A percentile compares a stretch with the other conserved stretches of the same genome.
Evolutionary conservation across 495 filamentous ascomycete species (phyloP).

Genomic region (Penicillium atrosanguineum): DNA sequence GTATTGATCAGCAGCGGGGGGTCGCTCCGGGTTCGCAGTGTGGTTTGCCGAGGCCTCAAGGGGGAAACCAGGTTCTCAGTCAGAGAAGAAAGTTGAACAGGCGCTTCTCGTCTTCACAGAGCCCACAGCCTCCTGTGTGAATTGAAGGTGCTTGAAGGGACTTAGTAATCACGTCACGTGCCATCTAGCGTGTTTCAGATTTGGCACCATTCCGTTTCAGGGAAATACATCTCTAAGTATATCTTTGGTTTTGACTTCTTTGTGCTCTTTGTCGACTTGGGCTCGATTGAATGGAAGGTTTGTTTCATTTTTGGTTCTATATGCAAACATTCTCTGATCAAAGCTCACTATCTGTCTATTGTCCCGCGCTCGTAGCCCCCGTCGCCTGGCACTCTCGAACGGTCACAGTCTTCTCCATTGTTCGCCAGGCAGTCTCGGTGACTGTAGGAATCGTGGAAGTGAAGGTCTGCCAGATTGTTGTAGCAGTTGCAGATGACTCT

Average conservation of each 20-base stretch:
- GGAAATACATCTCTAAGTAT: neutral
- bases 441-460: slow-evolving; percentile 2
- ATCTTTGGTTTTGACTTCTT: neutral
- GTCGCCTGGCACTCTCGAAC: neutral
- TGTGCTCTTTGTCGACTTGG: neutral
- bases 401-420: slow-evolving; percentile 14
- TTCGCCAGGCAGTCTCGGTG: slow-evolving; percentile 23
- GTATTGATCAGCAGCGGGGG: slow-evolving; percentile 11
- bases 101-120: neutral
- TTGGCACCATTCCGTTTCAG: slow-evolving; percentile 14
- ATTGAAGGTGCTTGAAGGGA: slow-evolving; percentile 22
- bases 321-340: neutral
- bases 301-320: neutral
- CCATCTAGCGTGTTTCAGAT: slow-evolving; percentile 39
- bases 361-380: neutral
- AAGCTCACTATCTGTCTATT: neutral
- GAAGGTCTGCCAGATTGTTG: neutral
- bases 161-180: slow-evolving; percentile 24
- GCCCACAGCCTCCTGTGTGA: slow-evolving; percentile 8
- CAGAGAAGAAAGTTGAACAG: neutral
- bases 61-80: neutral
- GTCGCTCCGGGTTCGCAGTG: slow-evolving; percentile 1
- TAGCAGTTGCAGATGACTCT: neutral
- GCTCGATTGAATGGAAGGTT: too few relatives aligned
- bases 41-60: neutral